Evolutionary conservation across 1,139 yeast genomes (phyloP), one percentile per base, ranked within the genome.

Genomic region (Taiozyma sp.): DNA sequence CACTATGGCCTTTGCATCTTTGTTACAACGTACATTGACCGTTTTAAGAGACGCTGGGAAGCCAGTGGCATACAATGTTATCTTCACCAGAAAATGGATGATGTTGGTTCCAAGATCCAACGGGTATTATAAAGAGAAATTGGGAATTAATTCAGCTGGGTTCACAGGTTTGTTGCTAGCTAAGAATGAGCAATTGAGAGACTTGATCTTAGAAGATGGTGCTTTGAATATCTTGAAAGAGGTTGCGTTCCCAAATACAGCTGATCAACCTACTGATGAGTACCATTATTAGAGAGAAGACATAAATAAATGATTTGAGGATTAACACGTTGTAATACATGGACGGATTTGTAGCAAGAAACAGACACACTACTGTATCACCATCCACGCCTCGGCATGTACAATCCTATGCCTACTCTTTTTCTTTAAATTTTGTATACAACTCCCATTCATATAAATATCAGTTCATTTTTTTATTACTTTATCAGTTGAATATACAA

Each of bases 91-190:
- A 50, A 76, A 81, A 49, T 91, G 93, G 86, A 79, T 91, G 71
- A 79, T 90, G 79, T 68, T 88, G 43, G 85, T 90, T n/a, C 98
- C 98, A 28, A 79, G 98, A 60, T 74, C 84, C 6, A 62, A 64
- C 16, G 69, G 75, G 2, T 64, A 64, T 42, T 68, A 60, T 53
- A 63, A 57, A 49, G 62, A 68, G 50, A 71, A 70, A 24, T 62
- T 86, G 40, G 88, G 89, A 6, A 74, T 91, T 57, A 93, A 93
- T 64, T 77, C 96, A 2, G 78, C 90, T 48, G 98, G 96, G 0
- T 80, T 80, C 52, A 73, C 87, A 57, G 98, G 98, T 2, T 69
- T 91, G 57, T 65, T 91, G 46, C 73, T 88, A 51, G 91, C 93
- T 49, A 91, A 88, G 66, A 76, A 83, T 60, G 76, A 81, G 50